Base-by-base conservation (phyloP, 345 rosid genomes). In the Firmiana major region DNA sequence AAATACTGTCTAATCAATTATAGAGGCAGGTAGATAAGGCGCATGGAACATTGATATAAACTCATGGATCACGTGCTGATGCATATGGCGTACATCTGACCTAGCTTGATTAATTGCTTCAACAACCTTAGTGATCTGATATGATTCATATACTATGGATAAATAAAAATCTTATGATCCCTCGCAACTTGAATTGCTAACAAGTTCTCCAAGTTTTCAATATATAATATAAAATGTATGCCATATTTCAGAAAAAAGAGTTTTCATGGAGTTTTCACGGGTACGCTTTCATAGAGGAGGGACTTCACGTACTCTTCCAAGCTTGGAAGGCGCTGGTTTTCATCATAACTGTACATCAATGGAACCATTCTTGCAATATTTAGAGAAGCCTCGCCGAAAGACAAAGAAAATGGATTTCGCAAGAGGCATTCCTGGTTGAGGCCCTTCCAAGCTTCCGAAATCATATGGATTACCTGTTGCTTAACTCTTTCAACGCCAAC, bases 321-420 rank as follows among this genome's bases (percentile, higher is more conserved):
- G 43, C 21, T n/a, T 3, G 91, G 88, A 46, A 90, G 90, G 7
- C 79, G 24, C 34, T 79, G 83, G 22, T 65, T 75, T 57, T 78
- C 79, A 19, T 87, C 89, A 7, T 88, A 88, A 45, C 34, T 36
- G 19, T 90, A 88, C 90, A 90, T 87, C 79, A 88, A 21, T 1
- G 89, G 90, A 8, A 88, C 89, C 87, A 82, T 85, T 63, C 91
- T 88, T 17, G 92, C 90, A 16, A 83, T 43, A 76, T 88, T 82
- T 12, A 86, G 88, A 48, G 81, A 80, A 79, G 84, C 86, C 24
- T 73, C 78, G 0, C 34, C 51, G 62, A 88, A 88, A 62, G 83
- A 9, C 17, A 69, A 10, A 2, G 97, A 81, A 53, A 84, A 85
- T 38, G 79, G 73, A 16, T 63, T 83, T 22, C 77, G 76, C 7